A percentile compares a stretch with the other conserved stretches of the same genome.
phyloP scores from a whole-genome alignment of 257 asterid species.

The Solanum okadae region DNA sequence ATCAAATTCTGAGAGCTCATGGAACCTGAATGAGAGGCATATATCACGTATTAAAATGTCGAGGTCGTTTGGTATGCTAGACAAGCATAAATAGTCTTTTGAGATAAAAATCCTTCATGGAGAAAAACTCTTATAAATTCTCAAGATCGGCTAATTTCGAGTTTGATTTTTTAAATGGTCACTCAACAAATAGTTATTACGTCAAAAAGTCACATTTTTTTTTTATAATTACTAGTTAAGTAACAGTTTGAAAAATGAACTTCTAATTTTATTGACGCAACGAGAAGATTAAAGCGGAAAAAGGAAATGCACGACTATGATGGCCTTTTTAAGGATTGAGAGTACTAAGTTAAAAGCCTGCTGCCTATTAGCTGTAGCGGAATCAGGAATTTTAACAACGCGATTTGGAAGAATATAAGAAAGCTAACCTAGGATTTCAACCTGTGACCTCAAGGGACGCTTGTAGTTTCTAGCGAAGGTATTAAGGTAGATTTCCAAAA shows the following conservation, averaged over 20 bases:
- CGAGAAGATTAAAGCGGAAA: too few relatives aligned
- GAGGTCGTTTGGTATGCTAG: not conserved
- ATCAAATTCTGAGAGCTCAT: slow-evolving; percentile 42
- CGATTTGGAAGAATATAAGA: too few relatives aligned
- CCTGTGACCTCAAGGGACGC: too few relatives aligned
- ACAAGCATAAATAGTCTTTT: not conserved
- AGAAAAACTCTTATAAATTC: not conserved
- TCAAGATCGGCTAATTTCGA: not conserved
- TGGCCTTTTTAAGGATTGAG: not conserved
- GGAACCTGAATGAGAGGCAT: slow-evolving; percentile 28
- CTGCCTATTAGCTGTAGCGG: too few relatives aligned
- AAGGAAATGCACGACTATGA: not conserved
- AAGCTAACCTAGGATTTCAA: too few relatives aligned
- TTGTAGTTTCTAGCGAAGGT: not conserved
- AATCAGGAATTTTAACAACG: too few relatives aligned
- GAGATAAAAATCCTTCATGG: not conserved
- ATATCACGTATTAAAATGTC: not conserved
- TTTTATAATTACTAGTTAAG: too few relatives aligned
- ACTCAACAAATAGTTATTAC: not conserved
- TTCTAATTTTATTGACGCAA: too few relatives aligned
- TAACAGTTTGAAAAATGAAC: too few relatives aligned
- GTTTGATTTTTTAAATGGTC: not conserved
- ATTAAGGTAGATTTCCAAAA: not conserved
- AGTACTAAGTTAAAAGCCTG: not conserved
- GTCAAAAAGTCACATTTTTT: not conserved